phyloP scores from a whole-genome alignment of 345 rosid genomes.

The Populus alba region DNA sequence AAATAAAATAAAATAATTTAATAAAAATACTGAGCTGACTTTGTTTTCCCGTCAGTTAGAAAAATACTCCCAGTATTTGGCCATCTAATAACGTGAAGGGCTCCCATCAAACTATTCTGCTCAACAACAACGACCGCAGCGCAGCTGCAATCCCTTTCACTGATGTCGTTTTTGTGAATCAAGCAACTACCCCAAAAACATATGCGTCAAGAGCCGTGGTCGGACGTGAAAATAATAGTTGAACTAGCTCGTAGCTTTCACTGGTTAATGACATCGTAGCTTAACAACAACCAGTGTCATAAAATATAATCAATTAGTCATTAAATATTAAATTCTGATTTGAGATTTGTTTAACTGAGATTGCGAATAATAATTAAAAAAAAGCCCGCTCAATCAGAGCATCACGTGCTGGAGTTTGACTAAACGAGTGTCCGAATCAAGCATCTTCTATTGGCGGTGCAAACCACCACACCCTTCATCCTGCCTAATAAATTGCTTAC shows the following conservation, averaged over 20 bases:
- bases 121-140: not conserved
- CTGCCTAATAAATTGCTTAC: not conserved
- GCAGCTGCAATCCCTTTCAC: not conserved
- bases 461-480: not conserved
- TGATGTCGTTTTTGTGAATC: not conserved
- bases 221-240: not conserved
- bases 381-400: not conserved
- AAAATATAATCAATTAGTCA: not conserved
- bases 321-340: not conserved
- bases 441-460: not conserved
- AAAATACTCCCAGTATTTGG: not conserved
- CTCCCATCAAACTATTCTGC: constrained; percentile 3
- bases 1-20: too few species aligned
- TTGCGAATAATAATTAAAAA: not conserved
- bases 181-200: not conserved
- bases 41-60: not conserved
- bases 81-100: not conserved
- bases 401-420: not conserved
- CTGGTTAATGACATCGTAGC: not conserved
- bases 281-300: not conserved
- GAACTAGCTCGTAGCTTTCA: not conserved
- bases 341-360: not conserved
- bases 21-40: not conserved
- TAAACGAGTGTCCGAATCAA: too few species aligned
- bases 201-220: not conserved